Evolutionary conservation across 345 rosid genomes (phyloP).

Genomic region (Garcia nutans): DNA sequence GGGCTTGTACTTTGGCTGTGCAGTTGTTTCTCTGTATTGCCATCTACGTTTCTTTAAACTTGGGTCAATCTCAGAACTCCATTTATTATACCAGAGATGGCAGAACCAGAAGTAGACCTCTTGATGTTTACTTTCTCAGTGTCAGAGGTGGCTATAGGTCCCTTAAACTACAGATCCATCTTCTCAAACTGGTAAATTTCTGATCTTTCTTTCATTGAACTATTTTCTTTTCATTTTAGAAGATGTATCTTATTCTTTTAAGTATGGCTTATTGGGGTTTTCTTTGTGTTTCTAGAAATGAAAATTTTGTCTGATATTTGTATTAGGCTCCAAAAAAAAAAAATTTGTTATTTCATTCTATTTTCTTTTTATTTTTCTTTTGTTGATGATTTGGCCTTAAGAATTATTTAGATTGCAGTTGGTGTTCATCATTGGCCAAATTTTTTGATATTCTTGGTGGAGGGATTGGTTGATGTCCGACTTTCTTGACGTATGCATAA

Average conservation of each 20-base stretch:
- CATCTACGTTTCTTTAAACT: slow-evolving; percentile 52
- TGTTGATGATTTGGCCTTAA: neutral
- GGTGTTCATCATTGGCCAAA: neutral
- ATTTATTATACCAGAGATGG: slow-evolving; percentile 22
- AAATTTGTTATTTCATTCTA: neutral
- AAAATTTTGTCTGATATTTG: neutral
- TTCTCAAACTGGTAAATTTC: slow-evolving; percentile 64
- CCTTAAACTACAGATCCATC: slow-evolving; percentile 41
- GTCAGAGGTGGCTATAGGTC: slow-evolving; percentile 62
- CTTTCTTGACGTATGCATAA: neutral
- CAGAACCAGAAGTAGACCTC: slow-evolving; percentile 26
- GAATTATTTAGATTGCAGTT: neutral
- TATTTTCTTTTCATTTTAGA: neutral
- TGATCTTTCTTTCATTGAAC: slow-evolving; percentile 3
- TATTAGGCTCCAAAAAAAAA: neutral
- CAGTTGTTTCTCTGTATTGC: slow-evolving; percentile 58
- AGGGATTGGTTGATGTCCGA: neutral
- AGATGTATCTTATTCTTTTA: neutral
- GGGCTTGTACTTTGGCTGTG: slow-evolving; percentile 53
- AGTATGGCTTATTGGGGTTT: neutral
- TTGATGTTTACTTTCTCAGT: slow-evolving; percentile 55
- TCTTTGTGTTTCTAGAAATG: neutral
- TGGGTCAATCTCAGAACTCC: slow-evolving; percentile 47
- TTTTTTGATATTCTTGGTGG: neutral
- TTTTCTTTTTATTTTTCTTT: neutral